These are phyloP conservation scores for Pseudogymnoascus sp. DNA, from an alignment of 2,329 filamentous ascomycete species.

Conservation along the genomic window DNA sequence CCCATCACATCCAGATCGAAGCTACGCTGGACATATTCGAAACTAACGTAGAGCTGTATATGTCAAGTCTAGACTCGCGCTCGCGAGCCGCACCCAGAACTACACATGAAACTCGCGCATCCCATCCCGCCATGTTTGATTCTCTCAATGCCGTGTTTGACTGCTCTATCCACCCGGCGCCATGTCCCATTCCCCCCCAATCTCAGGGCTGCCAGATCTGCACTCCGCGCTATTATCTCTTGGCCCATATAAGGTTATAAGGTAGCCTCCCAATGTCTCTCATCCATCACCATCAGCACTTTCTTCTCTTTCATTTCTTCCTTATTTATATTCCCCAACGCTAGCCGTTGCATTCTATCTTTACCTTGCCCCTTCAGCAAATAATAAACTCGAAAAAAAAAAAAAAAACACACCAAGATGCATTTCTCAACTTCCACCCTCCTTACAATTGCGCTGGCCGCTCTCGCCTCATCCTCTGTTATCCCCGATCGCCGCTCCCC, in stretches of 20 bases:
- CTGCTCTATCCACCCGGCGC: not conserved
- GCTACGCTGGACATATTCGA: not conserved
- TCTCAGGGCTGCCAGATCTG: not conserved
- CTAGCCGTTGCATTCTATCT: not conserved
- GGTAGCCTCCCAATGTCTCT: not conserved
- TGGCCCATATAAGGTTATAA: constrained; percentile 7
- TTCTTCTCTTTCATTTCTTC: not conserved
- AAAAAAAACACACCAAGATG: not conserved
- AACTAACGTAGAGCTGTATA: not conserved
- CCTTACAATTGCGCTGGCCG: not conserved
- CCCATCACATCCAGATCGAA: not conserved
- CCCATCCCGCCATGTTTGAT: not conserved
- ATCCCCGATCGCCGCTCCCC: not conserved
- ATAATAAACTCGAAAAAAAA: not conserved
- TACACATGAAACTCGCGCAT: not conserved
- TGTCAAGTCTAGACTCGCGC: not conserved
- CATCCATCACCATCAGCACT: not conserved
- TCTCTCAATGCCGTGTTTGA: not conserved
- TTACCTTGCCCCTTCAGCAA: not conserved
- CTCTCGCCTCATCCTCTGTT: not conserved
- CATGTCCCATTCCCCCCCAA: not conserved
- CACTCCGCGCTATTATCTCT: not conserved
- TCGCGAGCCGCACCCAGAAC: not conserved
- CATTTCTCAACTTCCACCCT: not conserved
- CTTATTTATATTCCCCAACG: not conserved